phyloP scores from a whole-genome alignment of 2,329 filamentous ascomycete genomes.

The Fusarium lateritium region DNA sequence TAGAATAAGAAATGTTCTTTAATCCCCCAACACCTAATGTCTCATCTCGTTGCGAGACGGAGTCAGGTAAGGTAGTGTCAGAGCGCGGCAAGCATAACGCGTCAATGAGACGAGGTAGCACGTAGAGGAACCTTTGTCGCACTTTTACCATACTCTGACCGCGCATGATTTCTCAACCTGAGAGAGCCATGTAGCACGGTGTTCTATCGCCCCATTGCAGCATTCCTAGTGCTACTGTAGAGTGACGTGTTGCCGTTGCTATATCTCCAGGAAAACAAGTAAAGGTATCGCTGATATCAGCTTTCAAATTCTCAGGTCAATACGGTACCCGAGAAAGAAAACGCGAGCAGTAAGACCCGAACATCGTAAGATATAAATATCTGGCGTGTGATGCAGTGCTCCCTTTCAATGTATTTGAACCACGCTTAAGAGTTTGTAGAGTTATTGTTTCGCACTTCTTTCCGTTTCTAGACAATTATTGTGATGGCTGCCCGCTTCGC shows the following conservation, averaged over 20 bases:
- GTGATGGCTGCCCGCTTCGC: constrained; percentile 17
- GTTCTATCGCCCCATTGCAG: constrained; percentile 3
- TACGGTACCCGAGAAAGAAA: background rate
- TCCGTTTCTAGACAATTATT: constrained; percentile 7
- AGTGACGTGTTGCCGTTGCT: constrained; percentile 3
- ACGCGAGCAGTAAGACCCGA: background rate
- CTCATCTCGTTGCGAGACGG: constrained; percentile 29
- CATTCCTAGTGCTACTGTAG: constrained; percentile 10
- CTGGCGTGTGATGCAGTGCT: constrained; percentile 10
- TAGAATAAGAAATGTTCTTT: constrained; percentile 23
- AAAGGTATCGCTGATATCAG: background rate
- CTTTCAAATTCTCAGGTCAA: background rate
- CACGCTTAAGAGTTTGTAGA: constrained; percentile 19
- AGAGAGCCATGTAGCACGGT: constrained; percentile 1
- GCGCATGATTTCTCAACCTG: constrained; percentile 12
- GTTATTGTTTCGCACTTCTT: constrained; percentile 25
- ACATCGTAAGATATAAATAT: constrained; percentile 8
- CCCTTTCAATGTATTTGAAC: constrained; percentile 14
- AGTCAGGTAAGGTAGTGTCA: constrained; percentile 12
- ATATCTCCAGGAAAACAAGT: background rate
- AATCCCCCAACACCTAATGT: constrained; percentile 24
- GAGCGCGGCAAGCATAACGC: constrained; percentile 14
- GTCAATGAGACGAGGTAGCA: constrained; percentile 20
- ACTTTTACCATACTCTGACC: constrained; percentile 9
- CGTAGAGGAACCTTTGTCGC: constrained; percentile 23